Conservation (phyloP, 2,329 filamentous ascomycete genomes). For the Claviceps pazoutovae region DNA sequence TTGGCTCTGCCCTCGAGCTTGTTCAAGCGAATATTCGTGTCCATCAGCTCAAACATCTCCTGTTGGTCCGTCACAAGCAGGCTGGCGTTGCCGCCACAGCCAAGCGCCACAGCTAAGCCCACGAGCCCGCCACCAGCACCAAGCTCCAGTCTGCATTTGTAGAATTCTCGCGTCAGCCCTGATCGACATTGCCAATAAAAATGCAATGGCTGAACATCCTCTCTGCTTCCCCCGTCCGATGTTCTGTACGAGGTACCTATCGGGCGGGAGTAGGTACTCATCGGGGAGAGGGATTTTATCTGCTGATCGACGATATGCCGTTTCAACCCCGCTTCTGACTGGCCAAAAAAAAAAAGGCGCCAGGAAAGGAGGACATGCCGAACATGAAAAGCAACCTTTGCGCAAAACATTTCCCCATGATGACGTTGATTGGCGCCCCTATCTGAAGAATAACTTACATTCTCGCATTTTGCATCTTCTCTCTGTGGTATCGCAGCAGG, state of each 20-base stretch:
- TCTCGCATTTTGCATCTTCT: conserved; percentile 48
- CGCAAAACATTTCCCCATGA: no score
- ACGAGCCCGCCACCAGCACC: conserved; percentile 86
- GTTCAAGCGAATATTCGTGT: conserved; percentile 77
- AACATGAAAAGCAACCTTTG: neutral
- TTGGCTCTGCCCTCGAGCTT: conserved; percentile 46
- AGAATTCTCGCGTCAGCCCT: conserved; percentile 9
- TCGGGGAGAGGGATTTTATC: neutral
- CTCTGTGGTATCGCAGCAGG: conserved; percentile 58
- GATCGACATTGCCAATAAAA: neutral
- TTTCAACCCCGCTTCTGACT: neutral
- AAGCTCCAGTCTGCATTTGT: conserved; percentile 58
- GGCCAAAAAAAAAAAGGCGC: neutral
- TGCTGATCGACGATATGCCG: neutral
- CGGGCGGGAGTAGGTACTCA: neutral
- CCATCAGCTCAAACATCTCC: conserved; percentile 76
- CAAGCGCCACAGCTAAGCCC: conserved; percentile 47
- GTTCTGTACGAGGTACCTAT: neutral
- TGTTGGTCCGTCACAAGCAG: conserved; percentile 76
- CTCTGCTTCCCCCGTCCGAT: neutral
- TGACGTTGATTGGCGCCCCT: no score
- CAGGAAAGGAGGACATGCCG: neutral
- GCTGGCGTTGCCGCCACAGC: conserved; percentile 36
- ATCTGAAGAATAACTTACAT: conserved; percentile 44
- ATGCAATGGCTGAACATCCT: neutral